A percentile compares a stretch with the other conserved stretches of the same genome.
Conservation (phyloP, 2,329 filamentous ascomycete species). For the Madurella fahalii region DNA sequence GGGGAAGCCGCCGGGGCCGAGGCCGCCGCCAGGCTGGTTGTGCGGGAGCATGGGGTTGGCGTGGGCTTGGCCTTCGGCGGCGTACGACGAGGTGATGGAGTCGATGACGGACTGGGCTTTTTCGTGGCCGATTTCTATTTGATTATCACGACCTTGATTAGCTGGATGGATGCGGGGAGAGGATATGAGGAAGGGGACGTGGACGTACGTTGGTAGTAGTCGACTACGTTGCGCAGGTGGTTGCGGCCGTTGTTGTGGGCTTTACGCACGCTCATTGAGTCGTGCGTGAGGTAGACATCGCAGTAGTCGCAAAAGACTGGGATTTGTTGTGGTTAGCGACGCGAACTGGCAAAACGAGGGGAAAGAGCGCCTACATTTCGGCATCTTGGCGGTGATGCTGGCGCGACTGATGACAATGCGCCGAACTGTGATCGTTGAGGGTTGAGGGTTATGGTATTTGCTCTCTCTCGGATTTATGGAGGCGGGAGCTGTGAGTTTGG, state of each 20-base stretch:
- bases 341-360: conserved; percentile 23
- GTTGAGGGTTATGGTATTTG: background rate
- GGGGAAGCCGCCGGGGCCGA: conserved; percentile 37
- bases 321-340: conserved; percentile 3
- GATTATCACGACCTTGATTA: background rate
- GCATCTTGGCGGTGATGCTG: conserved; percentile 59
- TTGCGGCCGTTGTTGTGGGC: conserved; percentile 96
- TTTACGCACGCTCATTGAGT: conserved; percentile 99
- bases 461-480: background rate
- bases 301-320: conserved; percentile 93
- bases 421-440: conserved; percentile 8
- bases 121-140: conserved; percentile 88
- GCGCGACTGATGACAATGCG: conserved; percentile 10
- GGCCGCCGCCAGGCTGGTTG: conserved; percentile 59
- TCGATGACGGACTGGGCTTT: conserved; percentile 98
- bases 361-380: conserved; percentile 64
- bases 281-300: conserved; percentile 99
- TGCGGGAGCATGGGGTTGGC: conserved; percentile 78
- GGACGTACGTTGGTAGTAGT: conserved; percentile 87
- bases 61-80: conserved; percentile 83
- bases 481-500: background rate
- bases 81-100: conserved; percentile 93
- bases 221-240: conserved; percentile 93
- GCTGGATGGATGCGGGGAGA: background rate
- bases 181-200: conserved; percentile 1